A percentile compares a stretch with the other conserved stretches of the same genome.
Evolutionary conservation across 495 filamentous ascomycete species (phyloP).

Genomic region (Rusavskia elegans): DNA sequence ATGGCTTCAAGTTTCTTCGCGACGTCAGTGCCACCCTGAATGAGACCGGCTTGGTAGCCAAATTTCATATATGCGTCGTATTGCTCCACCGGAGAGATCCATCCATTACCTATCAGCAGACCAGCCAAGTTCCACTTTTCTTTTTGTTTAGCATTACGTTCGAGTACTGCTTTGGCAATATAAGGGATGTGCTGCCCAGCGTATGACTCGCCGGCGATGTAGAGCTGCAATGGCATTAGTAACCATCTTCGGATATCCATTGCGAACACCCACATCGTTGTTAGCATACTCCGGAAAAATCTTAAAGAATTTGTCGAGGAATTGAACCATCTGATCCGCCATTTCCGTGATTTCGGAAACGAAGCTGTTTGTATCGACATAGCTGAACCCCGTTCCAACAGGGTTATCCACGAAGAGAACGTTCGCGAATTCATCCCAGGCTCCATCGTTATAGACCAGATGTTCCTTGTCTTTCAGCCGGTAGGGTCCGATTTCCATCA

Average conservation of each 20-base stretch:
- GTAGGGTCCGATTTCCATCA: constrained; percentile 97
- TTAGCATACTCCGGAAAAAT: constrained; percentile 84
- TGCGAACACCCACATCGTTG: constrained; percentile 61
- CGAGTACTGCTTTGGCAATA: constrained; percentile 73
- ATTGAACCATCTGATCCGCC: constrained; percentile 73
- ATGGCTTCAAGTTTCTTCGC: constrained; percentile 53
- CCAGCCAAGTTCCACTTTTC: constrained; percentile 67
- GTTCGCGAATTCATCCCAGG: constrained; percentile 96
- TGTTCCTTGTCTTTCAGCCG: constrained; percentile 61
- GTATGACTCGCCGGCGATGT: constrained; percentile 89
- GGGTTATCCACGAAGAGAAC: constrained; percentile 93
- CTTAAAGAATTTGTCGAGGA: constrained; percentile 78
- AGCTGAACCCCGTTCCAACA: constrained; percentile 92
- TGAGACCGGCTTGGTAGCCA: constrained; percentile 55
- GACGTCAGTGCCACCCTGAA: constrained; percentile 45
- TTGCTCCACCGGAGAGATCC: constrained; percentile 82
- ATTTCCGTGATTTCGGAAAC: constrained; percentile 75
- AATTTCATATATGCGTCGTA: constrained; percentile 78
- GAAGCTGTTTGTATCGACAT: constrained; percentile 74
- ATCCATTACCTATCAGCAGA: constrained; percentile 89
- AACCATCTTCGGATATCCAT: not conserved
- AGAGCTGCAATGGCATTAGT: constrained; percentile 47
- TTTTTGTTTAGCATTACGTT: constrained; percentile 44
- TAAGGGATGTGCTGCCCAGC: constrained; percentile 97
- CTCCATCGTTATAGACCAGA: constrained; percentile 70